Conservation (phyloP, 1,139 yeast genomes). For the Lodderomyces orthopsilosis region DNA sequence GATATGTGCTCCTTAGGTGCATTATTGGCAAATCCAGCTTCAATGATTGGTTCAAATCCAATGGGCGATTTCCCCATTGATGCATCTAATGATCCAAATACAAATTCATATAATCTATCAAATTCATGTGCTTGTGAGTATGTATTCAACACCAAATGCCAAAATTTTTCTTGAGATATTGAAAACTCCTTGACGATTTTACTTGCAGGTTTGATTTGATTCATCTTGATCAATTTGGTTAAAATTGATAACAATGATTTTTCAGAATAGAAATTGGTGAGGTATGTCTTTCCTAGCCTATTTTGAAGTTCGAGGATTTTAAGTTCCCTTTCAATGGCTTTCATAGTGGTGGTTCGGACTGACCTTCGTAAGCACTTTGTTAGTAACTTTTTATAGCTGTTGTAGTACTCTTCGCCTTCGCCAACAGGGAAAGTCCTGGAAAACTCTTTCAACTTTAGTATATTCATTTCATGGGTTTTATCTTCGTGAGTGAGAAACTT, state of each 20-base stretch:
- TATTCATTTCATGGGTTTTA: slow-evolving; percentile 24
- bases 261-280: slow-evolving; percentile 47
- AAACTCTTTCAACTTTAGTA: slow-evolving; percentile 20
- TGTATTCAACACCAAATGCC: slow-evolving; percentile 59
- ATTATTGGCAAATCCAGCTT: slow-evolving; percentile 47
- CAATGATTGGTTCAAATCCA: slow-evolving; percentile 66
- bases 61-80: slow-evolving; percentile 60
- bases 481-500: slow-evolving; percentile 36
- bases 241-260: slow-evolving; percentile 59
- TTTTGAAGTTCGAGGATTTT: slow-evolving; percentile 52
- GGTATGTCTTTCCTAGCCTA: slow-evolving; percentile 52
- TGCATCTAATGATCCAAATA: slow-evolving; percentile 25
- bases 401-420: slow-evolving; percentile 20
- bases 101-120: slow-evolving; percentile 56
- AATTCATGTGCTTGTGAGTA: slow-evolving; percentile 54
- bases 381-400: slow-evolving; percentile 26
- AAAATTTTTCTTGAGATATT: slow-evolving; percentile 59
- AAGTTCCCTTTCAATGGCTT: slow-evolving; percentile 47
- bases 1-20: slow-evolving; percentile 43
- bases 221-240: slow-evolving; percentile 48
- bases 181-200: slow-evolving; percentile 61
- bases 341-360: slow-evolving; percentile 18
- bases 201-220: slow-evolving; percentile 58
- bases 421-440: slow-evolving; percentile 9
- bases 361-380: slow-evolving; percentile 23